Base-by-base conservation (phyloP, 192 early-diverging fungal species). In the Podila epicladia region DNA sequence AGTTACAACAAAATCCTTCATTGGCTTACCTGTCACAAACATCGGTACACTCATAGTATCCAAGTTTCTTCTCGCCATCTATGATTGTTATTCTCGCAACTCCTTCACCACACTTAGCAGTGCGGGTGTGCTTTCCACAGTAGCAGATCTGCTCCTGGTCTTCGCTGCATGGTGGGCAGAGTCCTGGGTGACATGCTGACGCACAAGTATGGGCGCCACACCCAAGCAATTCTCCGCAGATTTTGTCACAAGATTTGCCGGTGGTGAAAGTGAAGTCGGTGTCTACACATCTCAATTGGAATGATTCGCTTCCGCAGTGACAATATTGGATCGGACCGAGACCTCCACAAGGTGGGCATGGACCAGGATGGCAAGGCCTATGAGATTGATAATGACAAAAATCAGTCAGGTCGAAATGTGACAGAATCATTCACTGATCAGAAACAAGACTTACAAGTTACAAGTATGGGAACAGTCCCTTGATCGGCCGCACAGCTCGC, bases 331-430 rank as follows among this genome's bases (percentile, higher is more conserved):
- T 82, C 3, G 94, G 93, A 4, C 92, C 92, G 80, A 94, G 89
- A 11, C 91, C 86, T 26, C 93, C 90, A 83, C 97, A 99, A 4
- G 96, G 95, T 55, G 94, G 92, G 65, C 96, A 98, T 13, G 97
- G 97, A 5, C 97, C 96, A 17, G 97, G 96, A 86, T 97, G 97
- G 72, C 97, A 97, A 24, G 89, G 92, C 8, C 89, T 90, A 67
- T 45, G 13, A 63, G 13, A 38, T 37, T 45, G 58, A 49, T 26
- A 4, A 19, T 19, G 29, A 41, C 32, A 26, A n/a, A 12, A 24
- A 22, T 3, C 3, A 62, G 48, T 20, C 63, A 19, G 51, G 32
- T 45, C 15, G 41, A 45, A 12, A 15, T 45, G 15, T 19, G 15
- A 64, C n/a, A 31, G 22, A 15, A 12, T 45, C 50, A 26, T 3